Evolutionary conservation across 1,139 yeast genomes (phyloP), one percentile per base, ranked within the genome.

Genomic region (Debaryomycetaceae sp.): DNA sequence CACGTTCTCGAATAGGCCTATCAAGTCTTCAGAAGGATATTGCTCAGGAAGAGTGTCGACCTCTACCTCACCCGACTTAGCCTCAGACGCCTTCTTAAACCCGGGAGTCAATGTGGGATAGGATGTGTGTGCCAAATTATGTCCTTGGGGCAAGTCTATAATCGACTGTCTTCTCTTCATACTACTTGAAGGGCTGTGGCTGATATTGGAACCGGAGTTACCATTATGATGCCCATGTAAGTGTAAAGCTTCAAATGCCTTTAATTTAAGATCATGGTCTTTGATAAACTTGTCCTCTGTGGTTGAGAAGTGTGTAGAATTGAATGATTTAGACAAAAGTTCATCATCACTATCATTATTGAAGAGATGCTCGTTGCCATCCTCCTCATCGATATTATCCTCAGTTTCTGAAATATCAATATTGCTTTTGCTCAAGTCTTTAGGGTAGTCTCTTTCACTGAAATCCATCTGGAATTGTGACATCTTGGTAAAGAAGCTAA

Each of bases 251-350:
- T 77, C 81, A 48, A 86, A 71, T 0, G 93, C 88, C 51, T 77
- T 74, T 44, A 81, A 62, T 57, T 85, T 86, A 52, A 89, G 83
- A 52, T 85, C 90, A 49, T 85, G 82, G 46, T 84, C 89, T 58
- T 78, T 79, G 56, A 84, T 71, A 56, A 75, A 72, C 56, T 74
- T 75, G 54, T 87, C 95, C 55, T 87, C 91, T 2, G 82, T 78
- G 46, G 83, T 75, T 1, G 91, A 81, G 56, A 71, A 83, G 58
- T 81, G 84, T 1, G 85, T 72, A n/a, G 79, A 70, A 43, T 61
- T 68, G 51, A 57, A 60, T 1, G 75, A 65, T 42, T 59, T 59
- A 20, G 72, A 55, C 33, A 68, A 52, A 24, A 50, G 46, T 9
- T 60, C 66, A 34, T 68, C 74, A 39, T 67, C 72, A 41, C 58